These are phyloP conservation scores for Auxenochlorella pyrenoidosa DNA, from an alignment of 139 green algal species.

Conservation along the genomic window DNA sequence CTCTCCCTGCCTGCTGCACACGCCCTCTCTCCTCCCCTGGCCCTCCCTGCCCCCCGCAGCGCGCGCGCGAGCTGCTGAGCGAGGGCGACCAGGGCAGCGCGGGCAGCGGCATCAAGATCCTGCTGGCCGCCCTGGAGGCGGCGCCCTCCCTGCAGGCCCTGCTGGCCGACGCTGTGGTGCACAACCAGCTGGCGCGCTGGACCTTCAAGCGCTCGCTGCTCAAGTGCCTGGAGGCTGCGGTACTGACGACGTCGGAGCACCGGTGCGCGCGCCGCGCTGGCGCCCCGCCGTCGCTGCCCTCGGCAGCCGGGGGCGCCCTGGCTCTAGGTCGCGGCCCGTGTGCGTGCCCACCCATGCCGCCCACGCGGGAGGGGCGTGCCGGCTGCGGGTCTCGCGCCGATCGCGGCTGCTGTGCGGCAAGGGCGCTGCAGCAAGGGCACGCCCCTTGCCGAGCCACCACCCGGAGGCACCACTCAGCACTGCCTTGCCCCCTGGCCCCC, in stretches of 20 bases:
- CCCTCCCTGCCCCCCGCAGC: not conserved
- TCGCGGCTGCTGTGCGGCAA: too few relatives aligned
- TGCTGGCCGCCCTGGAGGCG: slow-evolving; percentile 23
- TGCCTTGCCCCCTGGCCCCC: too few relatives aligned
- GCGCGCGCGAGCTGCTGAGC: slow-evolving; percentile 24
- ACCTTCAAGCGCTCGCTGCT: slow-evolving; percentile 40
- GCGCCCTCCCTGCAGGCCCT: slow-evolving; percentile 19
- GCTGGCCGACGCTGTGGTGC: slow-evolving; percentile 28
- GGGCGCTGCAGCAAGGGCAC: too few relatives aligned
- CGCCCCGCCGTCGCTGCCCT: too few relatives aligned
- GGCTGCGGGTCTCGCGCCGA: too few relatives aligned
- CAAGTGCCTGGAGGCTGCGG: slow-evolving; percentile 28
- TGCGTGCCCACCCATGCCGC: too few relatives aligned
- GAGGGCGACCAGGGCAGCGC: slow-evolving; percentile 17
- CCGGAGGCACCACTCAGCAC: too few relatives aligned
- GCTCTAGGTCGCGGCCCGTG: too few relatives aligned
- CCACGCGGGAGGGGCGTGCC: too few relatives aligned
- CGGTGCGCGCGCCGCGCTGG: not conserved
- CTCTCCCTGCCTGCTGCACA: not conserved
- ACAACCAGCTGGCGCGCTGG: slow-evolving; percentile 36
- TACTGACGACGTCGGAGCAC: slow-evolving; percentile 27
- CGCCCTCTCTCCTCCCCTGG: not conserved
- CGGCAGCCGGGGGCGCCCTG: too few relatives aligned
- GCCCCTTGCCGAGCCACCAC: too few relatives aligned
- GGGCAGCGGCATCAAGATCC: slow-evolving; percentile 33